These are phyloP conservation scores for Fomitopsis schrenkii DNA, from an alignment of 1,284 basidiomycete genomes.

Conservation along the genomic window DNA sequence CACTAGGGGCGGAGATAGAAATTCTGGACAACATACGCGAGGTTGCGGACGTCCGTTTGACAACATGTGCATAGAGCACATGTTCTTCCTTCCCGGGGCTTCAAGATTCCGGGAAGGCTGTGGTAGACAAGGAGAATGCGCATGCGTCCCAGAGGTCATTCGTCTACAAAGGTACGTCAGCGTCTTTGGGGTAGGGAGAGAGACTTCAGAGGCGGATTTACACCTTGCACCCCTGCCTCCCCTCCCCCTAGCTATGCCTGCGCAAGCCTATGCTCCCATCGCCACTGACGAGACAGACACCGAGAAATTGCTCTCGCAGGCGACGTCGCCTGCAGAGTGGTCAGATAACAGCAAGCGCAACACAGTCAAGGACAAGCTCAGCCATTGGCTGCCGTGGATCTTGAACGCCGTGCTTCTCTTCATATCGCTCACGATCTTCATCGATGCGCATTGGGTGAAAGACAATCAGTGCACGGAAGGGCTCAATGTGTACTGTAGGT, in stretches of 20 bases:
- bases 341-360: background rate
- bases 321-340: background rate
- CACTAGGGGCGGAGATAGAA: background rate
- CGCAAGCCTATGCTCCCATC: background rate
- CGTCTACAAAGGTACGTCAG: background rate
- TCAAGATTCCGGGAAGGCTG: background rate
- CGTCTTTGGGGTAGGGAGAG: background rate
- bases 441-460: background rate
- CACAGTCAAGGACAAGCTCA: background rate
- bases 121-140: background rate
- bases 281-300: background rate
- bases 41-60: background rate
- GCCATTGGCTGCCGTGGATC: background rate
- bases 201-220: background rate
- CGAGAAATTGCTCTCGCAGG: background rate
- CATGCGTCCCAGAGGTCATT: background rate
- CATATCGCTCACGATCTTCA: background rate
- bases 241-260: background rate
- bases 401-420: background rate
- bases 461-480: background rate
- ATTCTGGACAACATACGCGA: background rate
- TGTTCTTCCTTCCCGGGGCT: background rate
- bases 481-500: constrained; percentile 1
- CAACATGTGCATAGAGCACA: background rate
- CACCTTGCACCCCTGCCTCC: background rate